These are phyloP conservation scores for Epithemia pelagica DNA, from an alignment of 108 stramenopile species.

Conservation along the genomic window DNA sequence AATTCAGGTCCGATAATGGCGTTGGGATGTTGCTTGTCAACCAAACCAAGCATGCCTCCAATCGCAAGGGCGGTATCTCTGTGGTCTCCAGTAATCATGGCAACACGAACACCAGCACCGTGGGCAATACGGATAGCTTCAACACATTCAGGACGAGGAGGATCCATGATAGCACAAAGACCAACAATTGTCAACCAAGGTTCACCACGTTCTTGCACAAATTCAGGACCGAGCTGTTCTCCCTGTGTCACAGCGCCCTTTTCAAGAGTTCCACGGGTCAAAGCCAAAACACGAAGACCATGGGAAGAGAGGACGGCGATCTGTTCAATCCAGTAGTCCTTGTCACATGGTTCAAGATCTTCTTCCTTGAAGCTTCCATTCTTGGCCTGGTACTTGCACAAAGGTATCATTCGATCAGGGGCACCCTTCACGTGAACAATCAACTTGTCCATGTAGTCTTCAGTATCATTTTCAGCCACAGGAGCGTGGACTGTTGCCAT, in stretches of 20 bases:
- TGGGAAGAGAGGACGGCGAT: constrained; percentile 80
- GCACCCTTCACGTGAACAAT: constrained; percentile 92
- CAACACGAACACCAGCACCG: constrained; percentile 83
- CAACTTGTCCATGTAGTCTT: constrained; percentile 36
- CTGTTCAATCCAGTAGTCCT: constrained; percentile 67
- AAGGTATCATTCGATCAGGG: constrained; percentile 80
- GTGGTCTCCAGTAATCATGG: constrained; percentile 98
- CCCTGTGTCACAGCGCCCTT: constrained; percentile 51
- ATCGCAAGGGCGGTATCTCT: constrained; percentile 84
- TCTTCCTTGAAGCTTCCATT: constrained; percentile 37
- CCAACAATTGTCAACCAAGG: constrained; percentile 85
- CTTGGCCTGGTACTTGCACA: constrained; percentile 61
- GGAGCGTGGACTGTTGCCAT: constrained; percentile 64
- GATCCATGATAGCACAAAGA: constrained; percentile 92
- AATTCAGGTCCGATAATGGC: constrained; percentile 80
- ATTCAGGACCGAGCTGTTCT: constrained; percentile 62
- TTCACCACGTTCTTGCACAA: constrained; percentile 44
- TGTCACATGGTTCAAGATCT: constrained; percentile 59
- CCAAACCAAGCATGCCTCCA: constrained; percentile 78
- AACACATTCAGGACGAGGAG: constrained; percentile 87
- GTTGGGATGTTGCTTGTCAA: constrained; percentile 47
- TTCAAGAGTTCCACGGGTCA: constrained; percentile 57
- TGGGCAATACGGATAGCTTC: constrained; percentile 80
- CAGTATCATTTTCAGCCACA: constrained; percentile 29
- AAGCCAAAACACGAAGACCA: constrained; percentile 93